These are phyloP conservation scores for Collybia mongolica DNA, from an alignment of 768 basidiomycete species.

Conservation along the genomic window DNA sequence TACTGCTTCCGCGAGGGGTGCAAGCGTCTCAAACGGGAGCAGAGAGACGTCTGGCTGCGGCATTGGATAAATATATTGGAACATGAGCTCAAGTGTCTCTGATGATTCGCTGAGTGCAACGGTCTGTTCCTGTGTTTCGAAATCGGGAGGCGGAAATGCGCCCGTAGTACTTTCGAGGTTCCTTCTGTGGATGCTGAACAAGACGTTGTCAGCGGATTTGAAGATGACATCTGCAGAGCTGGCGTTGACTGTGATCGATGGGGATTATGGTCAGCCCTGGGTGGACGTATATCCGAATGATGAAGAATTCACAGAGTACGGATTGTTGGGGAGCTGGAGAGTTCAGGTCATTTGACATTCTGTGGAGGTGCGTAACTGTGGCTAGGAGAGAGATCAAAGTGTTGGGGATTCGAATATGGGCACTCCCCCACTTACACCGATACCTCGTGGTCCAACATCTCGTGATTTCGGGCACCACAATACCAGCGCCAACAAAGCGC, in stretches of 20 bases:
- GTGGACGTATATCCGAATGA: too few relatives aligned
- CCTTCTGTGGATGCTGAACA: constrained; percentile 20
- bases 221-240: constrained; percentile 19
- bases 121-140: constrained; percentile 16
- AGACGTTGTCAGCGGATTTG: constrained; percentile 17
- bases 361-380: too few relatives aligned
- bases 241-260: constrained; percentile 14
- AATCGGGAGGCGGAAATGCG: constrained; percentile 20
- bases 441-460: too few relatives aligned
- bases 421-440: too few relatives aligned
- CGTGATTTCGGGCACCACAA: too few relatives aligned
- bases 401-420: too few relatives aligned
- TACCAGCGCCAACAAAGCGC: too few relatives aligned
- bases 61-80: constrained; percentile 24
- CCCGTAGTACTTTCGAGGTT: constrained; percentile 20
- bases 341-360: too few relatives aligned
- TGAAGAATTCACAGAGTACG: too few relatives aligned
- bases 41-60: constrained; percentile 19
- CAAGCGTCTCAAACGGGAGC: constrained; percentile 14
- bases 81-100: constrained; percentile 21
- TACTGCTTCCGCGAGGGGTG: constrained; percentile 24
- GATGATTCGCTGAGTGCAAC: constrained; percentile 20
- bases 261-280: too few relatives aligned
- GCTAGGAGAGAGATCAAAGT: too few relatives aligned
- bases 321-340: too few relatives aligned